phyloP scores from a whole-genome alignment of 192 early-diverging fungal genomes.

The Mortierella claussenii region DNA sequence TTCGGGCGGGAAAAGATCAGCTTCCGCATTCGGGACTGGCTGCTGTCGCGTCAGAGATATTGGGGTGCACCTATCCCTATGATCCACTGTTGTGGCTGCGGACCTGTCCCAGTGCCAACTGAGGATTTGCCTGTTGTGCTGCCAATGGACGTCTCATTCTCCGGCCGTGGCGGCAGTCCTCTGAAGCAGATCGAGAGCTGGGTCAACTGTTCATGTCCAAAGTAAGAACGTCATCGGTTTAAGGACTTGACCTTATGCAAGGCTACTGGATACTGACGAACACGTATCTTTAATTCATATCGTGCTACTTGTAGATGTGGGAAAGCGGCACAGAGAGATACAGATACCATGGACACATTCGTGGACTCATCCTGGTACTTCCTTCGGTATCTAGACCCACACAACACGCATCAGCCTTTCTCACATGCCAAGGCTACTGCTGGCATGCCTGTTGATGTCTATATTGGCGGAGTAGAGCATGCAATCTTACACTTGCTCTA shows the following conservation, averaged over 20 bases:
- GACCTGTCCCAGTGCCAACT: constrained; percentile 86
- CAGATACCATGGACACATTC: constrained; percentile 98
- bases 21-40: constrained; percentile 94
- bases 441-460: constrained; percentile 87
- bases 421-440: constrained; percentile 59
- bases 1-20: constrained; percentile 63
- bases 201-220: constrained; percentile 81
- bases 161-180: constrained; percentile 77
- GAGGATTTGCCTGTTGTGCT: constrained; percentile 81
- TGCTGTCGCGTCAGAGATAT: constrained; percentile 93
- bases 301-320: constrained; percentile 65
- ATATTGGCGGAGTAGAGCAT: constrained; percentile 96
- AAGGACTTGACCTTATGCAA: background rate
- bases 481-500: constrained; percentile 95
- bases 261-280: background rate
- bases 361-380: constrained; percentile 98
- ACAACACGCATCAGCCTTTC: constrained; percentile 70
- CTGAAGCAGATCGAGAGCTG: constrained; percentile 70
- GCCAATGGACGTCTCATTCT: constrained; percentile 67
- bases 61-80: constrained; percentile 99
- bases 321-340: constrained; percentile 79
- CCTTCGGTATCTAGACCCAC: constrained; percentile 83
- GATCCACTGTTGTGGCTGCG: constrained; percentile 85
- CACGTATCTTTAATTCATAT: constrained; percentile 1
- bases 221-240: constrained; percentile 56